These are phyloP conservation scores for Sclerotiophoma versabilis DNA, from an alignment of 2,329 filamentous ascomycete genomes.

Conservation along the genomic window DNA sequence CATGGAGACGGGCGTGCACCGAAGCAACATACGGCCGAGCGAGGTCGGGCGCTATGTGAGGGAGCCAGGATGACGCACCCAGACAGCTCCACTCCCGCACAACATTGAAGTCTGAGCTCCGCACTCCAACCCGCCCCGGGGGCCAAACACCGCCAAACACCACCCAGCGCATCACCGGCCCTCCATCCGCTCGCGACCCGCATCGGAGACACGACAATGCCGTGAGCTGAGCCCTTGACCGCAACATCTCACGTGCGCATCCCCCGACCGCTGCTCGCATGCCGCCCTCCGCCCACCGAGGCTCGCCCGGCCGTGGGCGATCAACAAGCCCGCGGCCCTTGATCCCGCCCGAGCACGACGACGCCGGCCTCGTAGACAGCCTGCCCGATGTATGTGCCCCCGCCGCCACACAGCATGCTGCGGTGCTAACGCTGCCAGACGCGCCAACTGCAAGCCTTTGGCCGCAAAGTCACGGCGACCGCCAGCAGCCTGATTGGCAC, in stretches of 20 bases:
- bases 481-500: conserved; percentile 83
- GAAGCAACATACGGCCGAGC: not conserved
- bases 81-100: conserved; percentile 5
- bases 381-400: conserved; percentile 39
- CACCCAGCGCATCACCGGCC: not conserved
- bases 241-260: conserved; percentile 1
- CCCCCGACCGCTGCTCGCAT: conserved; percentile 28
- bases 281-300: conserved; percentile 36
- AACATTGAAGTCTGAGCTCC: conserved; percentile 5
- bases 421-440: conserved; percentile 62
- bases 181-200: not conserved
- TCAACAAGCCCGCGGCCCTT: conserved; percentile 43
- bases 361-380: conserved; percentile 41
- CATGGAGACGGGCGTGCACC: conserved; percentile 4
- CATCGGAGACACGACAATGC: not conserved
- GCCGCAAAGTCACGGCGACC: conserved; percentile 92
- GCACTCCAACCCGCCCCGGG: not conserved
- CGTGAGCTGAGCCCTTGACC: not conserved
- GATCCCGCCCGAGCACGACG: conserved; percentile 34
- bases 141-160: not conserved
- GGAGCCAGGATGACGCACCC: conserved; percentile 29
- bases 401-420: not conserved
- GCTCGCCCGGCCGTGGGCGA: conserved; percentile 39
- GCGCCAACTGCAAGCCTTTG: conserved; percentile 88
- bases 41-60: conserved; percentile 6